Conservation (phyloP, 768 basidiomycete species). For the Melanogaster broomeanus region DNA sequence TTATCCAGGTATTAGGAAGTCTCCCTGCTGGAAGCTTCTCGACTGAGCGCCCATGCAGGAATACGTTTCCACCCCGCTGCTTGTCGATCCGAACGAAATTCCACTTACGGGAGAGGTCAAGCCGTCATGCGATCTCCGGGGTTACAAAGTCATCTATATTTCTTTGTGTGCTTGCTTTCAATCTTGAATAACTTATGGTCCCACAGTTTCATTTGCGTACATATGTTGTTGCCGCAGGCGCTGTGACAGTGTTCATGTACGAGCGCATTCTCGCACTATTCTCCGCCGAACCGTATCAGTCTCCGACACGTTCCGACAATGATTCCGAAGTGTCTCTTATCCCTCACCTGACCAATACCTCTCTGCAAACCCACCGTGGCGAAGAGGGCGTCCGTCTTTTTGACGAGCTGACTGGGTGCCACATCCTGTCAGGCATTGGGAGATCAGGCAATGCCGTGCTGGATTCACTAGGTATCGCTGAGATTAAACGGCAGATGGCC, state of each 20-base stretch:
- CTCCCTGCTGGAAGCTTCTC: conserved; percentile 2
- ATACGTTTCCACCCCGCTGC: conserved; percentile 76
- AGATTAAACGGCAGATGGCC: conserved; percentile 63
- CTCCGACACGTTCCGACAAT: conserved; percentile 40
- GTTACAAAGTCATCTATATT: conserved; percentile 57
- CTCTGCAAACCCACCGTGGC: conserved; percentile 68
- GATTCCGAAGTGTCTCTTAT: conserved; percentile 40
- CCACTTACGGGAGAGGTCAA: conserved; percentile 19
- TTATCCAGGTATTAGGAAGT: conserved; percentile 72
- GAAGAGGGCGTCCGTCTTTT: conserved; percentile 77
- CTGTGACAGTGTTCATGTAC: conserved; percentile 79
- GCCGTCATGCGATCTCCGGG: conserved; percentile 33
- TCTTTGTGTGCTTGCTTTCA: neutral
- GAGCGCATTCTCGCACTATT: conserved; percentile 87
- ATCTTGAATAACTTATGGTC: conserved; percentile 9
- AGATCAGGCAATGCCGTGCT: conserved; percentile 23
- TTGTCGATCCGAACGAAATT: conserved; percentile 68
- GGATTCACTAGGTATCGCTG: conserved; percentile 39
- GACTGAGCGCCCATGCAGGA: conserved; percentile 53
- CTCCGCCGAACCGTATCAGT: conserved; percentile 67
- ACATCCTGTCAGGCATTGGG: conserved; percentile 41
- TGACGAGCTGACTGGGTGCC: conserved; percentile 74
- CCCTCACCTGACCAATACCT: conserved; percentile 92
- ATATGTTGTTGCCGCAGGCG: conserved; percentile 80
- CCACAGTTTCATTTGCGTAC: conserved; percentile 89